A percentile compares a stretch with the other conserved stretches of the same genome.
These are phyloP conservation scores for Boletus mariae DNA, from an alignment of 1,284 basidiomycete species.

Conservation along the genomic window DNA sequence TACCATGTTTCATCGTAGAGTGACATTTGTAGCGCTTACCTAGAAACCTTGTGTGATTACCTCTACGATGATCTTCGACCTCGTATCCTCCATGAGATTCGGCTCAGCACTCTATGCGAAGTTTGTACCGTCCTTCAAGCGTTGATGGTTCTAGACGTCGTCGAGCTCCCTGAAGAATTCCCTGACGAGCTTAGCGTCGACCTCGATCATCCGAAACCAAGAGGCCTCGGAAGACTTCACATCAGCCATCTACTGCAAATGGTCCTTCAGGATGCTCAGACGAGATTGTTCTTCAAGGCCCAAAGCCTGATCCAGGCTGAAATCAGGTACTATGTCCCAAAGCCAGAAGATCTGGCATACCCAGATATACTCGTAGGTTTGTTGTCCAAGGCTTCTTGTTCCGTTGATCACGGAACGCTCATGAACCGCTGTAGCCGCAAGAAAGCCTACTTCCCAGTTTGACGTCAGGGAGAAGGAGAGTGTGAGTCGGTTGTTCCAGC, in stretches of 20 bases:
- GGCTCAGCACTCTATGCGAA: slow-evolving; percentile 82
- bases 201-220: slow-evolving; percentile 34
- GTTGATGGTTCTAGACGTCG: slow-evolving; percentile 84
- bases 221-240: slow-evolving; percentile 54
- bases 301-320: slow-evolving; percentile 87
- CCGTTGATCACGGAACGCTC: neutral
- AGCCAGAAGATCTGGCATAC: slow-evolving; percentile 77
- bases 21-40: slow-evolving; percentile 58
- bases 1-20: slow-evolving; percentile 3
- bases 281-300: slow-evolving; percentile 88
- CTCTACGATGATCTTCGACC: slow-evolving; percentile 92
- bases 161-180: slow-evolving; percentile 35
- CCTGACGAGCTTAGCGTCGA: slow-evolving; percentile 42
- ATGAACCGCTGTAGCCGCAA: slow-evolving; percentile 37
- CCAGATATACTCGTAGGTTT: slow-evolving; percentile 71
- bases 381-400: slow-evolving; percentile 20
- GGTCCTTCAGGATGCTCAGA: slow-evolving; percentile 92
- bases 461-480: slow-evolving; percentile 63
- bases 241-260: slow-evolving; percentile 77
- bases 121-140: slow-evolving; percentile 93
- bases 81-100: slow-evolving; percentile 86
- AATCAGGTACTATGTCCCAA: slow-evolving; percentile 77
- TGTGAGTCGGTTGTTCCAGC: slow-evolving; percentile 60
- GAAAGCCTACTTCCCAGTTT: slow-evolving; percentile 39
- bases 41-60: slow-evolving; percentile 88